Percentiles rank a stretch among this genome's conserved stretches.
phyloP scores from a whole-genome alignment of 208 protist species.

The Trypanosoma boissoni region DNA sequence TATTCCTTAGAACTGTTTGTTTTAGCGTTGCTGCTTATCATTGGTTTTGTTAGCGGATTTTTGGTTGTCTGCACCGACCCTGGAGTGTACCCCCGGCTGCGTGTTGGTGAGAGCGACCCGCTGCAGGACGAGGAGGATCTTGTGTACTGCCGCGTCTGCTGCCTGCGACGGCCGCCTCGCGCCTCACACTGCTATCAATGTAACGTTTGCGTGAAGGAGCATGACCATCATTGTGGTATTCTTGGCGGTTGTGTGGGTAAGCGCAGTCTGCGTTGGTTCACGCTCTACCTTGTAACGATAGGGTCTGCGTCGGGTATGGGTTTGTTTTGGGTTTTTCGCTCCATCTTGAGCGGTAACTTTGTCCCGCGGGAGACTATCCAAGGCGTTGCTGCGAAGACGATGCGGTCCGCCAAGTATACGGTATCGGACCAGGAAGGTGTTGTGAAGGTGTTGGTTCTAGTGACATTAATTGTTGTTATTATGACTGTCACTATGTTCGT shows the following conservation, averaged over 20 bases:
- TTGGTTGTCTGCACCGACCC: constrained; percentile 54
- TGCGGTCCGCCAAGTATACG: neutral
- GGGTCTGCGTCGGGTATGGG: constrained; percentile 29
- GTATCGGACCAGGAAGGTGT: constrained; percentile 5
- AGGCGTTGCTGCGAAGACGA: neutral
- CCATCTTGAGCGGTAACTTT: constrained; percentile 14
- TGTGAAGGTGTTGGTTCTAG: constrained; percentile 3
- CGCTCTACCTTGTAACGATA: constrained; percentile 46
- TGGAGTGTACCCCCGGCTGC: constrained; percentile 57
- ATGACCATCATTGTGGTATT: constrained; percentile 83
- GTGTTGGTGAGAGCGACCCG: constrained; percentile 53
- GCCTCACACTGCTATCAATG: constrained; percentile 78
- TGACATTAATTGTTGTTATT: constrained; percentile 40
- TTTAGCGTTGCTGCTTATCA: constrained; percentile 31
- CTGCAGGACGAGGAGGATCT: constrained; percentile 32
- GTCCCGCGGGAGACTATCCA: constrained; percentile 1
- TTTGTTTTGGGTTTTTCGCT: constrained; percentile 34
- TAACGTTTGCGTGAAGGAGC: constrained; percentile 73
- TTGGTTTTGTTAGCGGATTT: constrained; percentile 44
- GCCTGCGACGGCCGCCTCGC: constrained; percentile 47
- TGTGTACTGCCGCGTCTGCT: constrained; percentile 58
- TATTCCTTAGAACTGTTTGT: constrained; percentile 38
- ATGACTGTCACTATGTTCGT: constrained; percentile 51
- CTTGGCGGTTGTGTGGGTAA: constrained; percentile 75
- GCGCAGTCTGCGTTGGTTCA: constrained; percentile 77